Evolutionary conservation across 2,329 filamentous ascomycete genomes (phyloP), one percentile per base, ranked within the genome.

Genomic region (Tolypocladium paradoxum): DNA sequence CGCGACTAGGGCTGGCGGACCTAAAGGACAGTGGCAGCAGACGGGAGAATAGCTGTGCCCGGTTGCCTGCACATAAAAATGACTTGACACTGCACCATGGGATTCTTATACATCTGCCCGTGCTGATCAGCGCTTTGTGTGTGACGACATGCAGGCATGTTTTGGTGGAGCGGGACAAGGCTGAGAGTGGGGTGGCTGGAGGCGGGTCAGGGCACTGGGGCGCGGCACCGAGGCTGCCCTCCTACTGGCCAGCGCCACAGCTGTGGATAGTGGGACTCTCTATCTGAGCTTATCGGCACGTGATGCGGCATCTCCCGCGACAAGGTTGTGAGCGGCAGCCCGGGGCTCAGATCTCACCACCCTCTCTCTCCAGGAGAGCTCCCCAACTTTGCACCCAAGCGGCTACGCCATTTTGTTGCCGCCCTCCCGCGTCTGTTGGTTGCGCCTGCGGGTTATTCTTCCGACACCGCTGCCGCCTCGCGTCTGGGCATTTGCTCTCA

Each of bases 261-360:
- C 38, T 20, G 34, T 46, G 20, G 38, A 11, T 14, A 6, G 16
- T 2, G 31, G n/a, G n/a, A 11, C 36, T 36, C 27, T 43, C 31
- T 50, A 50, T 50, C 48, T 22, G 7, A 7, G 12, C 57, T 66
- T 67, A 68, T 69, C 64, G 53, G 22, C 68, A 70, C 68, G 68
- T 70, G 66, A 68, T 51, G 55, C 60, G 57, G 61, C 63, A 60
- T 58, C 50, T 60, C 58, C 61, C 63, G 64, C 62, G 59, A 55
- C 54, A 61, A 58, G 53, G 43, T 54, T 58, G 57, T 58, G 61
- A 60, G 56, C 62, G 55, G 31, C 51, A 20, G 45, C 24, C 29
- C 60, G 60, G 60, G 57, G 38, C 57, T 61, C 58, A 66, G 62
- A 66, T 68, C 62, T 61, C 61, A 58, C 68, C 65, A 64, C 66